Evolutionary conservation across 108 stramenopile species (phyloP), one percentile per base, ranked within the genome.

Genomic region (Skeletonema menzelii): DNA sequence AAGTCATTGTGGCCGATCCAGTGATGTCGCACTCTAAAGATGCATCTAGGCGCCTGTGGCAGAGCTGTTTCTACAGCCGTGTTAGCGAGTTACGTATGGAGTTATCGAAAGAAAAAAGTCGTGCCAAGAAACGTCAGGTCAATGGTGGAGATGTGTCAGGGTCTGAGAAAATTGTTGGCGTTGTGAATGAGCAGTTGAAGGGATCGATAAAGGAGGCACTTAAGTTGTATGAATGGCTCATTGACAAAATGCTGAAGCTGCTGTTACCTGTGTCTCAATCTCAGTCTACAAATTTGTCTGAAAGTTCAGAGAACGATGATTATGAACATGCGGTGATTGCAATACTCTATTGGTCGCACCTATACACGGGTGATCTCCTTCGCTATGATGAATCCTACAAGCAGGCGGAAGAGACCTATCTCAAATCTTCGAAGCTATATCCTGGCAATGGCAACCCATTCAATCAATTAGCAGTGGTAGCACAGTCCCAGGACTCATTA

Each of bases 381-480:
- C 84, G 93, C 0, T 95, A 95, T 69, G 82, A 71, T 3, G 63
- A 62, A 27, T 55, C 80, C 8, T 82, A 56, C 47, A 70, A 77
- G 55, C 69, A 88, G 53, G 91, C 93, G 1, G 86, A 86, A 63
- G 38, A 56, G 34, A 73, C 63, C 40, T 95, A 95, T 67, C 31
- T 74, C 27, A 77, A 72, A 62, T 77, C 91, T 15, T 69, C 86
- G 5, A 74, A 77, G 57, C 53, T 95, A 8, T 79, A 83, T 15
- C 93, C 93, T 7, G 88, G 87, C 20, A 79, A 75, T 20, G 93
- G 93, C 13, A 91, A 92, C 65, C 88, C 93, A 1, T 88, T 82
- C 77, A 95, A 95, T 72, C 93, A 95, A 69, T 57, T 95, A 47
- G 93, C 91, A 3, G 93, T 95, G 0, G 87, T 95, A 10, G 82